Evolutionary conservation across 441 rosid genomes (phyloP), one percentile per base, ranked within the genome.

Genomic region (Biscutella laevigata): DNA sequence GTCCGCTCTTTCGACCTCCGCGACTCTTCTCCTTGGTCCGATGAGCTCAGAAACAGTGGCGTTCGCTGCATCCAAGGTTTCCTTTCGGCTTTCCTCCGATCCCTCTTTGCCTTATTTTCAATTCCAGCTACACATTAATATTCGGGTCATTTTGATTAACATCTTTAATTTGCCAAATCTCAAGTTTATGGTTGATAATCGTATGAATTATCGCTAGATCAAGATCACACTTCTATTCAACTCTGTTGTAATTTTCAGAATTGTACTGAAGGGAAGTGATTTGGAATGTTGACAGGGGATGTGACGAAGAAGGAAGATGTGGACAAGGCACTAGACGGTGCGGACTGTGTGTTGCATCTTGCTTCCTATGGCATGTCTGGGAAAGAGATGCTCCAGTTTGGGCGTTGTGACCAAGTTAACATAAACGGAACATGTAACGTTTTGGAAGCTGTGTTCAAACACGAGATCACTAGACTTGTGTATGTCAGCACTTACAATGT

Each of bases 331-430:
- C 13, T 86, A 11, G 74, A 75, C 0, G 90, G 95, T 20, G 84
- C 74, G 0, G 72, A 83, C 59, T 91, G 96, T 61, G 96, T 87
- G 4, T 71, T 91, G 69, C 95, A 87, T 71, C 77, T 91, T n/a
- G 94, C 96, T 66, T 91, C 98, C 1, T 84, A 32, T 59, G 98
- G 98, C 41, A 87, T 87, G 88, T 87, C 95, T 0, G 98, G 98
- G 24, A 91, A 87, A 66, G 94, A 91, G 70, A 83, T 87, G 98
- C 72, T 91, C 19, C 98, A 74, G 65, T 73, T 82, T 20, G 83
- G 89, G 15, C 89, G 86, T 5, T 81, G 83, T 9, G 94, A 84
- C 53, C 79, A 75, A 68, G 87, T 86, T 39, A 90, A 90, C 64
- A 81, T 90, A 15, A 76, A 71, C 47, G 98, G 98, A 37, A 87